A percentile compares a stretch with the other conserved stretches of the same genome.
These are phyloP conservation scores for Plasmodium chabaudi DNA, from an alignment of 169 alveolate genomes.

Conservation along the genomic window DNA sequence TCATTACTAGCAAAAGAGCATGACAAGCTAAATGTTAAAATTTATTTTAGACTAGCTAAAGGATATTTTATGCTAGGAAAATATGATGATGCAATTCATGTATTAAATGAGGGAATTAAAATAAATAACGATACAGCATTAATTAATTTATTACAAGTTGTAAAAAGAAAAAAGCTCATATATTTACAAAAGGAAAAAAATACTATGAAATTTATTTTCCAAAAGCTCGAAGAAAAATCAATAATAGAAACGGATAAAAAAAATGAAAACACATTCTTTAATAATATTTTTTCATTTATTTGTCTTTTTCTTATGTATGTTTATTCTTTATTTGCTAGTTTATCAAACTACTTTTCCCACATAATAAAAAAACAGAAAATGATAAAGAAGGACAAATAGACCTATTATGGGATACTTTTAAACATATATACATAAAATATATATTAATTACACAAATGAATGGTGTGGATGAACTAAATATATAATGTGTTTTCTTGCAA, in stretches of 20 bases:
- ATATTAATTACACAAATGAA: too few species aligned
- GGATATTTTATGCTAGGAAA: slow-evolving; percentile 76
- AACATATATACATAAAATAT: too few species aligned
- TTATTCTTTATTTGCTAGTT: slow-evolving; percentile 13
- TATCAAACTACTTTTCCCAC: not conserved
- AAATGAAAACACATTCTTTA: slow-evolving; percentile 5
- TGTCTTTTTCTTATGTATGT: slow-evolving; percentile 13
- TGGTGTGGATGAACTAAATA: too few species aligned
- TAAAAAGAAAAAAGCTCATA: slow-evolving; percentile 39
- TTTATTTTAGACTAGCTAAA: slow-evolving; percentile 62
- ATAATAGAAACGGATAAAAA: slow-evolving; percentile 26
- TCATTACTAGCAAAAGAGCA: slow-evolving; percentile 59
- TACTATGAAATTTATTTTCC: slow-evolving; percentile 68
- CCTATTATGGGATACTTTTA: too few species aligned
- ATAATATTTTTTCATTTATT: slow-evolving; percentile 23
- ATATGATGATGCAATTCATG: slow-evolving; percentile 52
- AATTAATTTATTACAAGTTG: slow-evolving; percentile 56
- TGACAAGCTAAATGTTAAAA: slow-evolving; percentile 55
- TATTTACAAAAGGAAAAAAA: slow-evolving; percentile 69
- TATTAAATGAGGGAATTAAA: slow-evolving; percentile 70
- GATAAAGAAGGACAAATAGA: too few species aligned
- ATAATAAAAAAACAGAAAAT: not conserved
- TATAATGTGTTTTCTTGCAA: too few species aligned
- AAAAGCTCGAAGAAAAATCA: slow-evolving; percentile 53
- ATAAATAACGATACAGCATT: slow-evolving; percentile 44